Percentiles rank a stretch among this genome's conserved stretches.
Evolutionary conservation across 129 eudicot genomes (phyloP).

Genomic region (Ambrosia artemisiifolia): DNA sequence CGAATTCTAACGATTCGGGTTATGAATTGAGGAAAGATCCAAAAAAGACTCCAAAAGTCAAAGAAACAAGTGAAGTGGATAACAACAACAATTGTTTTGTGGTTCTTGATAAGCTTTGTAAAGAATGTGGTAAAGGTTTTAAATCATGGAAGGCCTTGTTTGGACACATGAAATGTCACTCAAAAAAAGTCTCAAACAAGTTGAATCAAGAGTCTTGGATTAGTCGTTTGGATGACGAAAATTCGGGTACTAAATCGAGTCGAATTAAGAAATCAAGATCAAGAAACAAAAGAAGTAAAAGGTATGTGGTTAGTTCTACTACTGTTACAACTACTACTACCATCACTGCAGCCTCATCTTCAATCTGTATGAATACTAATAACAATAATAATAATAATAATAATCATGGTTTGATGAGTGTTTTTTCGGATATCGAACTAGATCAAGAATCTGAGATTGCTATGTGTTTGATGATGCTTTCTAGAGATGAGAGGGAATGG

Average conservation of each 20-base stretch:
- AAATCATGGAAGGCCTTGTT: constrained; percentile 82
- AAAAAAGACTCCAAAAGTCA: constrained; percentile 48
- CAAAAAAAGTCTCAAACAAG: constrained; percentile 43
- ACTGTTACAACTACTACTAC: constrained; percentile 26
- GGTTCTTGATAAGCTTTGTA: constrained; percentile 53
- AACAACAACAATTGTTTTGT: constrained; percentile 20
- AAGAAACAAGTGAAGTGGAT: constrained; percentile 41
- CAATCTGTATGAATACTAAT: constrained; percentile 37
- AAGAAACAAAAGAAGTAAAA: constrained; percentile 38
- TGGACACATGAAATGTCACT: constrained; percentile 89
- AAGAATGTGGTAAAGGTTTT: constrained; percentile 74
- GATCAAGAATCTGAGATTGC: constrained; percentile 78
- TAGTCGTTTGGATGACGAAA: constrained; percentile 47
- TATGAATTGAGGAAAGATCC: constrained; percentile 52
- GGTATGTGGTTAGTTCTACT: constrained; percentile 41
- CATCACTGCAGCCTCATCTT: constrained; percentile 39
- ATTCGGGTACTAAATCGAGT: constrained; percentile 18
- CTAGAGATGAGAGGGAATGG: constrained; percentile 57
- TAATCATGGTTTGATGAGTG: constrained; percentile 43
- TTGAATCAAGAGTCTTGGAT: constrained; percentile 49
- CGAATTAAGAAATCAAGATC: constrained; percentile 45
- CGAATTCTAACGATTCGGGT: constrained; percentile 27
- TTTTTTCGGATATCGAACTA: constrained; percentile 56
- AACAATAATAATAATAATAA: no score
- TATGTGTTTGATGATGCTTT: constrained; percentile 80